Conservation (phyloP, 371 early-diverging fungal species). For the Rhizopus arrhizus region DNA sequence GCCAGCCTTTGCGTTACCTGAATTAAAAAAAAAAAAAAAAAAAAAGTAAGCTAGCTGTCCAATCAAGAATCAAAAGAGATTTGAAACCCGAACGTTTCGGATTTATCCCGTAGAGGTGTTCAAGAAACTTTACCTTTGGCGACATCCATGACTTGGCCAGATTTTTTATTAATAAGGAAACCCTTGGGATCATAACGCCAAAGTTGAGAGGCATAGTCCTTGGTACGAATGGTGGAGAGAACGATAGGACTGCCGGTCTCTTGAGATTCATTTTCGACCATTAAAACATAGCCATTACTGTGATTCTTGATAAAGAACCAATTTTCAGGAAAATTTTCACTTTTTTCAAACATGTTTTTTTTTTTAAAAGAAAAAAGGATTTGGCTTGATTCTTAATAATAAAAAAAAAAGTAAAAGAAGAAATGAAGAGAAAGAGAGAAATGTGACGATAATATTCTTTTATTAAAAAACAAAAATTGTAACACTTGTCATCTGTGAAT, state of each 20-base stretch:
- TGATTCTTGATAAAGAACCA: slow-evolving; percentile 67
- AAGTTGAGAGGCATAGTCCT: slow-evolving; percentile 48
- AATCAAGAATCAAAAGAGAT: slow-evolving; percentile 7
- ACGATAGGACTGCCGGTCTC: slow-evolving; percentile 38
- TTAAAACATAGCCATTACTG: slow-evolving; percentile 55
- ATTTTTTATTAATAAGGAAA: slow-evolving; percentile 58
- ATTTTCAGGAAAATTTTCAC: slow-evolving; percentile 49
- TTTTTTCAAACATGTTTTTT: slow-evolving; percentile 28
- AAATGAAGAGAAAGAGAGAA: slow-evolving; percentile 1
- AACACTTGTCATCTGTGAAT: slow-evolving; percentile 9
- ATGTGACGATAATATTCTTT: not conserved
- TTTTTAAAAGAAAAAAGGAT: slow-evolving; percentile 7
- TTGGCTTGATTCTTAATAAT: not conserved
- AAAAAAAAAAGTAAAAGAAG: slow-evolving; percentile 15
- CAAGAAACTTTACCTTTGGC: slow-evolving; percentile 46
- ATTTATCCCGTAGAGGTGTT: slow-evolving; percentile 1
- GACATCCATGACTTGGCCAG: slow-evolving; percentile 59
- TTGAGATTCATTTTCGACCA: slow-evolving; percentile 40
- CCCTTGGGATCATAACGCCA: slow-evolving; percentile 59
- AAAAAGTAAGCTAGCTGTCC: slow-evolving; percentile 5
- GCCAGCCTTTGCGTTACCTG: slow-evolving; percentile 51
- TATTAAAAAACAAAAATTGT: not conserved
- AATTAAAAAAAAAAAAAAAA: too few relatives aligned
- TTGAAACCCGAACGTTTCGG: slow-evolving; percentile 14
- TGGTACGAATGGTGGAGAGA: slow-evolving; percentile 42